Evolutionary conservation across 441 rosid genomes (phyloP).

Genomic region (Jatropha podagrica): DNA sequence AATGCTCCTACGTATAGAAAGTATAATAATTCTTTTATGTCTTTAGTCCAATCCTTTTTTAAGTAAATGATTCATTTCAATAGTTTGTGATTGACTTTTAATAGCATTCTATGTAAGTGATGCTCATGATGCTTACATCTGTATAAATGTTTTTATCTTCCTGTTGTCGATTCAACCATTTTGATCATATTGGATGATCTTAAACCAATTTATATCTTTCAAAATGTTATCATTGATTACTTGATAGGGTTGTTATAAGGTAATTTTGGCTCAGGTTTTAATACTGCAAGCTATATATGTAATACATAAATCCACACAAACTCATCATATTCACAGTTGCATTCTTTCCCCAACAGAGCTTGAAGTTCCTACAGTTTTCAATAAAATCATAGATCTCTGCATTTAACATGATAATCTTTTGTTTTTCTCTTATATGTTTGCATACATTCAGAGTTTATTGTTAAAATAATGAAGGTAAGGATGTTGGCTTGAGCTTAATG

Average conservation of each 20-base stretch:
- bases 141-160: not conserved
- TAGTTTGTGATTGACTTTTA: not conserved
- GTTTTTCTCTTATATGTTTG: not conserved
- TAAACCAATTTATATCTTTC: not conserved
- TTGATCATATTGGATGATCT: not conserved
- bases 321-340: not conserved
- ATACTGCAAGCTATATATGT: not conserved
- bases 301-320: not conserved
- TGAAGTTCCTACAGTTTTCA: not conserved
- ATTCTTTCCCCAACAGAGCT: not conserved
- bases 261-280: not conserved
- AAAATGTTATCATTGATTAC: too few species aligned
- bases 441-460: not conserved
- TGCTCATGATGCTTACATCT: not conserved
- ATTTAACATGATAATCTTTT: not conserved
- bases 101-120: not conserved
- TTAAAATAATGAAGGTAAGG: not conserved
- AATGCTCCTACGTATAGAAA: conserved; percentile 90
- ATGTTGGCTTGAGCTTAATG: not conserved
- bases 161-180: not conserved
- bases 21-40: conserved; percentile 36
- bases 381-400: not conserved
- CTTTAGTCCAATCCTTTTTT: not conserved
- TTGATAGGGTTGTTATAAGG: not conserved
- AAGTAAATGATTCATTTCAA: not conserved